phyloP scores from a whole-genome alignment of 2,329 filamentous ascomycete species.

The Hansfordia pulvinata region DNA sequence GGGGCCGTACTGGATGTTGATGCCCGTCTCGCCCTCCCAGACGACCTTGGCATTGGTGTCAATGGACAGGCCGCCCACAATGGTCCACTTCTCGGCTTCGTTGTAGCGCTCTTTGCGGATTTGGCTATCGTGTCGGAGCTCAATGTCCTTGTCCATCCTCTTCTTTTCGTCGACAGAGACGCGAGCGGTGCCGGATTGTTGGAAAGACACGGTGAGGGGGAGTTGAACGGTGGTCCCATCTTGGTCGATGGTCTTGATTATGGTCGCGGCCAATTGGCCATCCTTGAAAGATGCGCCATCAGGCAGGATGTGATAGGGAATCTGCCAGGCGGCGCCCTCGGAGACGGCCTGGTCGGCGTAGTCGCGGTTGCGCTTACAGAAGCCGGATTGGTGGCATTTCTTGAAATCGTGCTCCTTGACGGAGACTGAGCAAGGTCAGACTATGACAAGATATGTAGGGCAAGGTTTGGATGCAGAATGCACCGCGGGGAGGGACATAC shows the following conservation, averaged over 20 bases:
- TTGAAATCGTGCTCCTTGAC: conserved; percentile 98
- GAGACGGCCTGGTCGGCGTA: conserved; percentile 67
- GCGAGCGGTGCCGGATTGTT: conserved; percentile 77
- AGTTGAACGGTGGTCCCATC: conserved; percentile 59
- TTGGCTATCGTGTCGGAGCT: conserved; percentile 71
- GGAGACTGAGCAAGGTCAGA: too few relatives aligned
- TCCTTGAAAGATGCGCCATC: conserved; percentile 63
- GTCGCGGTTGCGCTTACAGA: conserved; percentile 88
- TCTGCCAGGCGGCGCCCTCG: conserved; percentile 54
- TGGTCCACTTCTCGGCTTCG: conserved; percentile 72
- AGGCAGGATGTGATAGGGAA: conserved; percentile 67
- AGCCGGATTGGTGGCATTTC: conserved; percentile 87
- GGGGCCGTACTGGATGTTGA: conserved; percentile 70
- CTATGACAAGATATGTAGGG: too few relatives aligned
- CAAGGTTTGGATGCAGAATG: too few relatives aligned
- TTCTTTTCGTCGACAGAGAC: conserved; percentile 87
- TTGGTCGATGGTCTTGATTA: conserved; percentile 65
- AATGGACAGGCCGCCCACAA: conserved; percentile 66
- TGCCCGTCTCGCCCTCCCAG: conserved; percentile 50
- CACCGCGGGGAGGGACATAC: too few relatives aligned
- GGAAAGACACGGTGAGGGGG: conserved; percentile 76
- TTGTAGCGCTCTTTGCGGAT: conserved; percentile 89
- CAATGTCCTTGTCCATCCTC: conserved; percentile 77
- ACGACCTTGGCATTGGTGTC: conserved; percentile 60
- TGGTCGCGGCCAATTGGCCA: conserved; percentile 63